A percentile compares a stretch with the other conserved stretches of the same genome.
Conservation (phyloP, 805 yeast genomes). For the Komagataella pseudopastoris region DNA sequence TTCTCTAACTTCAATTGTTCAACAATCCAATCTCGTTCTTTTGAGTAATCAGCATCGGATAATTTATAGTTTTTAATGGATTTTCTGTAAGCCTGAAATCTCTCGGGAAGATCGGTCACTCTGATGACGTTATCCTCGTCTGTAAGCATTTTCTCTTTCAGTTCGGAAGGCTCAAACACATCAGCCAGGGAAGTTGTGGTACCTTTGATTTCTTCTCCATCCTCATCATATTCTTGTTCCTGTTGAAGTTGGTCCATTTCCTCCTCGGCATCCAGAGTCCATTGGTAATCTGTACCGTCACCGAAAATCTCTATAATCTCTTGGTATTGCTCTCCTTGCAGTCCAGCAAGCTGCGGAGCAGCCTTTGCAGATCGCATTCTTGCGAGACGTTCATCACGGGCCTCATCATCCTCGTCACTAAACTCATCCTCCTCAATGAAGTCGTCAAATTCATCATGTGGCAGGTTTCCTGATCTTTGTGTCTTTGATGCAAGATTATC, state of each 20-base stretch:
- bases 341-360: constrained; percentile 21
- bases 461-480: constrained; percentile 14
- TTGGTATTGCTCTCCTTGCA: constrained; percentile 83
- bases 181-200: constrained; percentile 57
- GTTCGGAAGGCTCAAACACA: constrained; percentile 89
- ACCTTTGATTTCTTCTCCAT: constrained; percentile 14
- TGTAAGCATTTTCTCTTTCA: constrained; percentile 81
- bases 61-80: constrained; percentile 58
- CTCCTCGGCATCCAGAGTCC: constrained; percentile 92
- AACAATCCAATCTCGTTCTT: constrained; percentile 76
- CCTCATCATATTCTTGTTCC: constrained; percentile 34
- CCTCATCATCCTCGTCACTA: constrained; percentile 81
- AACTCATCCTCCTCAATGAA: constrained; percentile 96
- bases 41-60: constrained; percentile 49
- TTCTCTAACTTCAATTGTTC: constrained; percentile 49
- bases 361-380: constrained; percentile 18
- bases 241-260: constrained; percentile 36
- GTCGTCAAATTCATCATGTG: constrained; percentile 82
- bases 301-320: constrained; percentile 94
- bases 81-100: constrained; percentile 69
- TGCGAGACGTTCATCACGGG: constrained; percentile 28
- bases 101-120: constrained; percentile 80
- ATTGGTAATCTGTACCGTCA: constrained; percentile 92
- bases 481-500: constrained; percentile 16
- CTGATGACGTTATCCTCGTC: constrained; percentile 85